Base-by-base conservation (phyloP, 2,329 filamentous ascomycete genomes). In the Colletotrichum tofieldiae region DNA sequence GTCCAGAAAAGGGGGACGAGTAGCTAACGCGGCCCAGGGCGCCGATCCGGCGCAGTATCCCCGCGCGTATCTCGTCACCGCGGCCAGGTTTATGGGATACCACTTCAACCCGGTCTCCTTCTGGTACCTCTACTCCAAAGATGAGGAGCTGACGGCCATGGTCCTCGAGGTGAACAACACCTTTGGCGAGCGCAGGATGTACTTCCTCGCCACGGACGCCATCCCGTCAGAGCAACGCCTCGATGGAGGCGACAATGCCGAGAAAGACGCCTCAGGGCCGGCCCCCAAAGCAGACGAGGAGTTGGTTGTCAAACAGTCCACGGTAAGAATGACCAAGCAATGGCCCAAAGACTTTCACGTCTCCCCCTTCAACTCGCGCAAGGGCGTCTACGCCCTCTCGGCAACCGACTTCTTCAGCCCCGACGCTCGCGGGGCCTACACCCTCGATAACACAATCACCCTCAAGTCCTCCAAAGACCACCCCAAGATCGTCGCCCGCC, bases 81-180 rank as follows among this genome's bases (percentile, higher is more conserved):
- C 92, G 4, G 89, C 93, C 6, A 87, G 87, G 39, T 92, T 94
- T 73, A 79, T 93, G 7, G 91, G 91, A 3, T 93, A 93, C 77
- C 88, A 89, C 29, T 94, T 93, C 81, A 95, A 94, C 76, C 92
- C 92, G 0, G 91, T 93, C 3, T 94, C 92, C 0, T 93, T 95
- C 76, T 95, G 93, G 92, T 94, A 94, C 75, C 86, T 95, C 2
- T 95, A 95, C 78, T 87, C 90, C 16, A 75, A 81, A 0, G 80
- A 88, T 11, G 87, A 87, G 69, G 80, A 86, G 7, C 84, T 95
- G 18, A 87, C 85, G 32, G 90, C 90, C 67, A 90, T 94, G 81
- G 85, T 95, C 1, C 78, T 93, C 1, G 93, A 95, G 79, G 91
- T 94, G 56, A 94, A 93, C 80, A 94, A 94, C 76, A 93, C 92